These are phyloP conservation scores for Juncus effusus DNA, from an alignment of 176 grass and related monocot species.

Conservation along the genomic window DNA sequence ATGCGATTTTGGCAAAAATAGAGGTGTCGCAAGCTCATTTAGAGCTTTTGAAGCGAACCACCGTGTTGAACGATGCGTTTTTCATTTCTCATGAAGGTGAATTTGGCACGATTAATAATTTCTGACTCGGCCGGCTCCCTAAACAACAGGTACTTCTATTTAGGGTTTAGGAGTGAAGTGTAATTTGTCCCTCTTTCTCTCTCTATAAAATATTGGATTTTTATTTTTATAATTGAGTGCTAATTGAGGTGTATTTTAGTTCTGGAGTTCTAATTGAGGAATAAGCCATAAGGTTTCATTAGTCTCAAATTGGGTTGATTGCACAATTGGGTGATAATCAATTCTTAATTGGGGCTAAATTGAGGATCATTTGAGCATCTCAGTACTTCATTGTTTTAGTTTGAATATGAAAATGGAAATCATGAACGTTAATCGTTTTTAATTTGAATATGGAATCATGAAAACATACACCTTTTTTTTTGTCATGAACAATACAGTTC, in stretches of 20 bases:
- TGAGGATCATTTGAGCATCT: not conserved
- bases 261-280: not conserved
- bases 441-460: not conserved
- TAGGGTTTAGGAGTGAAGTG: not conserved
- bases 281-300: not conserved
- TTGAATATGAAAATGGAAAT: constrained; percentile 2
- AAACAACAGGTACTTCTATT: constrained; percentile 56
- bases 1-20: constrained; percentile 89
- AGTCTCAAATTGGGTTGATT: not conserved
- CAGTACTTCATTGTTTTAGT: not conserved
- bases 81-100: constrained; percentile 90
- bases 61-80: constrained; percentile 88
- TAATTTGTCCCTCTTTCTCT: not conserved
- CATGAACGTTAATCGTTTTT: constrained; percentile 1
- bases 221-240: not conserved
- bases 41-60: constrained; percentile 80
- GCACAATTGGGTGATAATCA: not conserved
- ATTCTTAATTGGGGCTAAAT: not conserved
- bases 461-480: no score
- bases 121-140: constrained; percentile 74
- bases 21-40: constrained; percentile 90
- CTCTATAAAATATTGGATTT: not conserved
- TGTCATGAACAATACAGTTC: no score
- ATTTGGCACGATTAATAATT: constrained; percentile 93
- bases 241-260: not conserved